A percentile compares a stretch with the other conserved stretches of the same genome.
Evolutionary conservation across 106 monocot genomes (phyloP).

Genomic region (Posidonia australis): DNA sequence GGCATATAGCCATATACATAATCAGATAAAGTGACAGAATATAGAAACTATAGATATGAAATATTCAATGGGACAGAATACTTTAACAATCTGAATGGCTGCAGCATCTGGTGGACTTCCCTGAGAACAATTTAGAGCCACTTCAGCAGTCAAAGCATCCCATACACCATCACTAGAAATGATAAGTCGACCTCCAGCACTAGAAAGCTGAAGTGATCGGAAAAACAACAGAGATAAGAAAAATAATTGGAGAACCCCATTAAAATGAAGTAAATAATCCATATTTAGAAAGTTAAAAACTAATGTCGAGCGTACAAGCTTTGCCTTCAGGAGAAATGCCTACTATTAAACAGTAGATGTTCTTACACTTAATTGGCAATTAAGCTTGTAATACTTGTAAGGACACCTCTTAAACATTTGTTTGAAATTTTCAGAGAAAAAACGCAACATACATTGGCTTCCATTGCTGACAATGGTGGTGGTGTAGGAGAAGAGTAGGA

Average conservation of each 20-base stretch:
- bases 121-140: conserved; percentile 36
- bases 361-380: too few relatives aligned
- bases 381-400: too few relatives aligned
- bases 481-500: too few relatives aligned
- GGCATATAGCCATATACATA: neutral
- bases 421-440: too few relatives aligned
- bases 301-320: too few relatives aligned
- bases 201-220: conserved; percentile 41
- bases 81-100: conserved; percentile 57
- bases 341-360: too few relatives aligned
- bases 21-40: neutral
- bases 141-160: conserved; percentile 54
- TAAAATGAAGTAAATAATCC: neutral
- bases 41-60: too few relatives aligned
- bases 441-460: too few relatives aligned
- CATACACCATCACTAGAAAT: conserved; percentile 80
- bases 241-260: neutral
- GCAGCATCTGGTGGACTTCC: conserved; percentile 52
- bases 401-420: too few relatives aligned
- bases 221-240: neutral
- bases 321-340: too few relatives aligned
- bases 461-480: too few relatives aligned
- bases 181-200: conserved; percentile 61
- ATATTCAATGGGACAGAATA: conserved; percentile 11
- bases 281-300: neutral